phyloP scores from a whole-genome alignment of 1,284 basidiomycete genomes.

The Exsudoporus floridanus region DNA sequence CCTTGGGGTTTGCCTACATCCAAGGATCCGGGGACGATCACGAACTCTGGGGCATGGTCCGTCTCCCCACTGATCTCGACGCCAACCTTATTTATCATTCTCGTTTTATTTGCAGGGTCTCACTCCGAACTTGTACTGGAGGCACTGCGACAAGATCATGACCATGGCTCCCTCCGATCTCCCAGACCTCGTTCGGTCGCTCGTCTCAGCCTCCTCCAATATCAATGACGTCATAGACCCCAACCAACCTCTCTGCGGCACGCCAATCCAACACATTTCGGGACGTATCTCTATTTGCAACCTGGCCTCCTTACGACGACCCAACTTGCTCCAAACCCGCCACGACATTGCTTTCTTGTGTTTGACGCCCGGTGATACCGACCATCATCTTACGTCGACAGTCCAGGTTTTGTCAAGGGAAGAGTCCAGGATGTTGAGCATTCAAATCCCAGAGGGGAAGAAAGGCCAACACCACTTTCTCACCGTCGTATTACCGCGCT shows the following conservation, averaged over 20 bases:
- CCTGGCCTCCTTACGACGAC: slow-evolving; percentile 30
- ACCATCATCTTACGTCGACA: neutral
- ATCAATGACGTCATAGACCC: neutral
- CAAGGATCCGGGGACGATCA: slow-evolving; percentile 92
- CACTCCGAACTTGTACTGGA: slow-evolving; percentile 75
- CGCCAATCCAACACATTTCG: slow-evolving; percentile 37
- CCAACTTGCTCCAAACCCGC: slow-evolving; percentile 2
- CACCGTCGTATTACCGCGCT: slow-evolving; percentile 46
- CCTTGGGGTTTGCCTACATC: slow-evolving; percentile 71
- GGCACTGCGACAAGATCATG: slow-evolving; percentile 52
- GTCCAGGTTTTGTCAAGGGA: neutral
- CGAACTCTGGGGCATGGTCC: slow-evolving; percentile 79
- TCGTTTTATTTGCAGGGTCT: slow-evolving; percentile 50
- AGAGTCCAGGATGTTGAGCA: slow-evolving; percentile 22
- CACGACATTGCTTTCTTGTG: slow-evolving; percentile 16
- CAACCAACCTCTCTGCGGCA: slow-evolving; percentile 1
- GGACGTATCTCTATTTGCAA: slow-evolving; percentile 42
- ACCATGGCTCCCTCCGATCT: slow-evolving; percentile 46
- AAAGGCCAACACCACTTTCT: slow-evolving; percentile 54
- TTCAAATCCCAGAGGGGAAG: slow-evolving; percentile 47
- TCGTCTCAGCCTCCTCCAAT: slow-evolving; percentile 38
- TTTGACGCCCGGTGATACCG: slow-evolving; percentile 14
- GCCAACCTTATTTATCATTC: neutral
- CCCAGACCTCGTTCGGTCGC: slow-evolving; percentile 43
- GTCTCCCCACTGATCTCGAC: slow-evolving; percentile 17